Evolutionary conservation across 1,284 basidiomycete genomes (phyloP), one percentile per base, ranked within the genome.

Genomic region (Tylopilus sp.): DNA sequence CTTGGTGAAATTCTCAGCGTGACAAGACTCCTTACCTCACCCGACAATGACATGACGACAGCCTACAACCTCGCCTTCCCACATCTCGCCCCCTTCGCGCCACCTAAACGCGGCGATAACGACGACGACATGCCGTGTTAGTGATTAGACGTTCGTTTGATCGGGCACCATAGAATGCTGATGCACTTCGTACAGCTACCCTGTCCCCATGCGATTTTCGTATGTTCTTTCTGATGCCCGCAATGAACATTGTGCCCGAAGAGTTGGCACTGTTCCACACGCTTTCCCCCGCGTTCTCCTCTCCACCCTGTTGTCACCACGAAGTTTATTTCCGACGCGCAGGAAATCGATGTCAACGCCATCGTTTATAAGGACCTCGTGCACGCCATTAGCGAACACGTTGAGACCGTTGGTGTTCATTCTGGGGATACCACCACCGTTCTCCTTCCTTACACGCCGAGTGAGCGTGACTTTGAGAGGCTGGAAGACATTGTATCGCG

Each of bases 191-290:
- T 64, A 8, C 59, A 95, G 94, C 62, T 98, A 98, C 81, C 96
- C 97, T 22, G 96, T 98, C 67, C 91, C 98, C 62, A 95, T 98
- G 74, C 94, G 96, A 60, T 97, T 96, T 12, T 98, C 96, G 1
- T 99, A 99, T 81, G 98, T 99, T 57, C 90, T 99, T 49, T 99
- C 97, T 16, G 98, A 97, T 67, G 97, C n/a, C 98, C 51, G 98
- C 98, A 24, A 99, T 99, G 98, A 99, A 98, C 81, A 97, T 99
- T 60, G 96, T 99, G 44, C 95, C 94, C 81, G 95, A 98, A 79
- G 96, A 97, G 79, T 87, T 92, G n/a, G 86, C 91, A 13, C 86
- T 99, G 57, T 93, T 97, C 73, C 92, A 98, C 83, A 96, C n/a
- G n/a, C n/a, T n/a, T n/a, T n/a, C n/a, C n/a, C n/a, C n/a, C n/a